A percentile compares a stretch with the other conserved stretches of the same genome.
Conservation (phyloP, 2,329 filamentous ascomycete genomes). For the Diaporthe velutina region DNA sequence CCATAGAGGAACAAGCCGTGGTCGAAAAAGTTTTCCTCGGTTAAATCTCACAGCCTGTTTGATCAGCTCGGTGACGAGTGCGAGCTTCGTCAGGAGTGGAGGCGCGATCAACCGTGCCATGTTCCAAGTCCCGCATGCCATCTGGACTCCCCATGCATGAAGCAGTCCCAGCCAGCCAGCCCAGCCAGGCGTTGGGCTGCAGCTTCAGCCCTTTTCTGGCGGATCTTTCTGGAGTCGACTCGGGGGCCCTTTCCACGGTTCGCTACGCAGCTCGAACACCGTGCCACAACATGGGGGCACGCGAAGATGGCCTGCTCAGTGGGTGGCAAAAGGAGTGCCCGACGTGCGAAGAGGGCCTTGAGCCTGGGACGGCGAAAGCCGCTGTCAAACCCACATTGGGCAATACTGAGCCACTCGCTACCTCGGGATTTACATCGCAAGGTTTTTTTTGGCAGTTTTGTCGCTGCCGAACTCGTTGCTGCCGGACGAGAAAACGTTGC, state of each 20-base stretch:
- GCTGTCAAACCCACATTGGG: constrained; percentile 30
- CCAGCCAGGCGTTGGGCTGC: constrained; percentile 26
- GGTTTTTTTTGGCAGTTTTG: background rate
- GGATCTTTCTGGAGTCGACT: constrained; percentile 3
- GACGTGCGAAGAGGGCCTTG: background rate
- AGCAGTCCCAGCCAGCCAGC: background rate
- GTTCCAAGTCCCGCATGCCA: background rate
- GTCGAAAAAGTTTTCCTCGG: constrained; percentile 24
- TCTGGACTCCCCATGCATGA: background rate
- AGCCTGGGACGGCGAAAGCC: constrained; percentile 7
- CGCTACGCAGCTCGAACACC: constrained; percentile 15
- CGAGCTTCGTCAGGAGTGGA: constrained; percentile 24
- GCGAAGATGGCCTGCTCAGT: constrained; percentile 4
- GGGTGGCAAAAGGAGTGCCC: constrained; percentile 29
- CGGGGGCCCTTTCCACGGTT: background rate
- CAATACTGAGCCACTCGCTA: background rate
- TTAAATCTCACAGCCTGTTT: constrained; percentile 4
- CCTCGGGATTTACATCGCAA: background rate
- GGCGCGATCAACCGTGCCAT: constrained; percentile 21
- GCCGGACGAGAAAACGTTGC: background rate
- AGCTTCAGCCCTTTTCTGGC: constrained; percentile 31
- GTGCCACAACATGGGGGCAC: background rate
- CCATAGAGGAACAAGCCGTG: background rate
- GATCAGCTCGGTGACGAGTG: constrained; percentile 19
- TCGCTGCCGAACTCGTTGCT: background rate